phyloP scores from a whole-genome alignment of 1,284 basidiomycete species.

The Sphaerobolus stellatus region DNA sequence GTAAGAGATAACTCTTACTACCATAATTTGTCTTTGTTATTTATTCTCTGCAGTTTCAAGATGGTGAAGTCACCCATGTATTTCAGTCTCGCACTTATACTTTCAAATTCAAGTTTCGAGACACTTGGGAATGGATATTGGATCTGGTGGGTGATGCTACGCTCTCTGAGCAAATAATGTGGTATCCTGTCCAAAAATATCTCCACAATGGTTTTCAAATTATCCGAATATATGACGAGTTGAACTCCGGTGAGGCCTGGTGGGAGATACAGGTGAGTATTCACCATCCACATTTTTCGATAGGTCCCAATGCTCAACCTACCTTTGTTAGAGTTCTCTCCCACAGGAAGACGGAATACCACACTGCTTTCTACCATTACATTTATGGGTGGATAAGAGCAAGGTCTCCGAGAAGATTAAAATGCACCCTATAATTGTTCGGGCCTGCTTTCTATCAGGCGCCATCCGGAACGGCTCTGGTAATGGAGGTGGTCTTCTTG shows the following conservation, averaged over 20 bases:
- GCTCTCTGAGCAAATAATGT: background rate
- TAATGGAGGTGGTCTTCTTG: constrained; percentile 28
- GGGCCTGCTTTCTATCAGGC: constrained; percentile 23
- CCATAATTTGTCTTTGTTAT: background rate
- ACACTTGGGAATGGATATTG: background rate
- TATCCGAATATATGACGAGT: constrained; percentile 24
- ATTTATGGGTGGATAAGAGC: constrained; percentile 33
- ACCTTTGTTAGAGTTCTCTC: background rate
- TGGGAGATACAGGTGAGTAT: constrained; percentile 23
- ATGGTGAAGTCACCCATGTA: background rate
- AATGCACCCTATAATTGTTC: constrained; percentile 29
- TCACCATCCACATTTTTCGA: background rate
- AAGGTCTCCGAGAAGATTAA: constrained; percentile 25
- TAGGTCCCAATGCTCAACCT: background rate
- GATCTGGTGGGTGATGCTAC: background rate
- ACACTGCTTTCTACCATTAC: constrained; percentile 27
- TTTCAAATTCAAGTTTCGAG: background rate
- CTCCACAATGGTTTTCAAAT: background rate
- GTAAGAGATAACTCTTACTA: background rate
- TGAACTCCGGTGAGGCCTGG: constrained; percentile 27
- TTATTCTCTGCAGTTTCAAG: background rate
- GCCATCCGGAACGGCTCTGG: constrained; percentile 32
- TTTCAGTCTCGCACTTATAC: background rate
- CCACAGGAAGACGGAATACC: constrained; percentile 16
- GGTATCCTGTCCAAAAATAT: background rate